A percentile compares a stretch with the other conserved stretches of the same genome.
Conservation (phyloP, 2,329 filamentous ascomycete species). For the Nothophoma quercina region DNA sequence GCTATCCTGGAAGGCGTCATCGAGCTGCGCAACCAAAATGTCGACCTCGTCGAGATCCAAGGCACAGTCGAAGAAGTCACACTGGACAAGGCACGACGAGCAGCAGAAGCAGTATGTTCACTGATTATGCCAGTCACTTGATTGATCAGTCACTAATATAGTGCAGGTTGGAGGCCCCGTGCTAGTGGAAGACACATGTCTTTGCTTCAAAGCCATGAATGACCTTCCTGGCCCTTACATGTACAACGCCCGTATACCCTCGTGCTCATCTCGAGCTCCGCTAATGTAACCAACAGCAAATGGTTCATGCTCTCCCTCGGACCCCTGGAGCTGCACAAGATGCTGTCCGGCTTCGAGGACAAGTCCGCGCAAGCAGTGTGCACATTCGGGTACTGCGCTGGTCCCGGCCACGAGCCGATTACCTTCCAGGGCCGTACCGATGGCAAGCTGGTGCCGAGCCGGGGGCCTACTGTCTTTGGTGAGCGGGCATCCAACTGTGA, state of each 20-base stretch:
- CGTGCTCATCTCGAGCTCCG: neutral
- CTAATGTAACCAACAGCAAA: slow-evolving; percentile 68
- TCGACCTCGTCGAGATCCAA: slow-evolving; percentile 90
- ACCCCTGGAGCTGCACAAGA: slow-evolving; percentile 84
- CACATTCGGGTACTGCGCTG: slow-evolving; percentile 91
- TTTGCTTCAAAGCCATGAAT: slow-evolving; percentile 89
- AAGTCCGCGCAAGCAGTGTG: slow-evolving; percentile 93
- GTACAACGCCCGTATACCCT: slow-evolving; percentile 56
- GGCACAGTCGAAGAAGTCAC: slow-evolving; percentile 93
- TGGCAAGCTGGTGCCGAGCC: slow-evolving; percentile 82
- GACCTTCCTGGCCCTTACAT: slow-evolving; percentile 97
- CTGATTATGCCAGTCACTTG: neutral
- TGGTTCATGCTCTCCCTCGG: slow-evolving; percentile 89
- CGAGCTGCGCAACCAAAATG: slow-evolving; percentile 73
- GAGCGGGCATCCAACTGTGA: no score
- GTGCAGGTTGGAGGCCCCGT: slow-evolving; percentile 81
- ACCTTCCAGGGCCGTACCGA: slow-evolving; percentile 91
- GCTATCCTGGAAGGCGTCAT: slow-evolving; percentile 79
- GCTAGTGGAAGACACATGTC: slow-evolving; percentile 92
- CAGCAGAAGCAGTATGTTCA: slow-evolving; percentile 73
- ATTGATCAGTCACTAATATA: slow-evolving; percentile 13
- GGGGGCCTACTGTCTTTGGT: slow-evolving; percentile 86
- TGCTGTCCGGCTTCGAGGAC: slow-evolving; percentile 86
- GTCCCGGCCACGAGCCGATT: slow-evolving; percentile 82
- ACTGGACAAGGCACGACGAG: slow-evolving; percentile 81